Evolutionary conservation across 345 rosid species (phyloP), one percentile per base, ranked within the genome.

Genomic region (Limnanthes douglasii): DNA sequence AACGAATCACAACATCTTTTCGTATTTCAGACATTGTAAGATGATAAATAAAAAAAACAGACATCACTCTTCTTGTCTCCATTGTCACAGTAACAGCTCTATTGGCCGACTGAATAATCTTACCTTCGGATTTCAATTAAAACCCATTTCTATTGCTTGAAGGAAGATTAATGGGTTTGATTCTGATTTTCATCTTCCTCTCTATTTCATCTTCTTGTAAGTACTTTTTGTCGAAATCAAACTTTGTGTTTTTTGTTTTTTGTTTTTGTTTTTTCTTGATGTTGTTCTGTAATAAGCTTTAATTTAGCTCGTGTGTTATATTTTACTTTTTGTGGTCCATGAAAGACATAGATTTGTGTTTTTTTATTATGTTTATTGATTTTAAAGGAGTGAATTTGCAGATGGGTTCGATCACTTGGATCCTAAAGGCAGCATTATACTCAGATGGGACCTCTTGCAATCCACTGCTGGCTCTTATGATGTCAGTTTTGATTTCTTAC

Each of bases 321-420:
- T 11, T 20, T 6, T 0, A 25, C 30, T 3, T 39, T 18, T 15
- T 13, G 6, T 12, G 4, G 9, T 31, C 21, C 9, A 13, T 13
- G 6, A 18, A 11, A 18, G 39, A 31, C 11, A 14, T 42, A 34
- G 13, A 8, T 52, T 31, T 44, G 22, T 25, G 28, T 25, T 5
- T 12, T 5, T 8, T 43, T 11, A 21, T 8, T 22, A 21, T 16
- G 37, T 11, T 24, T 43, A 31, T 27, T 38, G 37, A 52, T 27
- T 30, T 21, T 1, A 11, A 29, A 26, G 7, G 20, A 17, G 34
- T 16, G 27, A 21, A 34, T 31, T 13, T 65, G 59, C 75, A 86
- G 97, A 64, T 69, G 93, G 75, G 35, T 82, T 47, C 65, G 97
- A 86, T 67, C 69, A 92, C 4, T 20, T 82, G 61, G 97, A 86